Percentiles rank a stretch among this genome's conserved stretches.
phyloP scores from a whole-genome alignment of 1,139 yeast genomes.

The Zygosaccharomyces pseudobailii region DNA sequence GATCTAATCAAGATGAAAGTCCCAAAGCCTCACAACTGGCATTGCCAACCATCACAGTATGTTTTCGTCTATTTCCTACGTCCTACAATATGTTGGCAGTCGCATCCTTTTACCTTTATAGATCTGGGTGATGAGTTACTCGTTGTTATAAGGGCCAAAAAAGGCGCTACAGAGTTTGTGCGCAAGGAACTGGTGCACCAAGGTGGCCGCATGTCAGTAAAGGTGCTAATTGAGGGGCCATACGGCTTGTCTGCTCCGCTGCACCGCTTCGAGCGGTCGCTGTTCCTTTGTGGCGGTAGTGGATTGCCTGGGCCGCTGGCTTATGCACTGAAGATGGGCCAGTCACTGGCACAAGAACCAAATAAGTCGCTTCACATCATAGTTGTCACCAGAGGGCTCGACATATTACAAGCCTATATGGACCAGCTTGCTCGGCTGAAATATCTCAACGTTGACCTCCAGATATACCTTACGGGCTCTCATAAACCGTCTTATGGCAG shows the following conservation, averaged over 20 bases:
- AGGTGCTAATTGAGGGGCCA: slow-evolving; percentile 58
- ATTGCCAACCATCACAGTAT: slow-evolving; percentile 33
- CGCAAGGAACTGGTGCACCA: slow-evolving; percentile 25
- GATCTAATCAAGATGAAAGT: slow-evolving; percentile 36
- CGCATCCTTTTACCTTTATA: slow-evolving; percentile 66
- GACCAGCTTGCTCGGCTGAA: slow-evolving; percentile 37
- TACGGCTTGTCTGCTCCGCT: slow-evolving; percentile 52
- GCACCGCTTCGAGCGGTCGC: slow-evolving; percentile 48
- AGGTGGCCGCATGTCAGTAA: slow-evolving; percentile 24
- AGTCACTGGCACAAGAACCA: slow-evolving; percentile 10
- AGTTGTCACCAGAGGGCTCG: slow-evolving; percentile 44
- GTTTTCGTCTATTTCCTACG: slow-evolving; percentile 26
- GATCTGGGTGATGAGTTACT: slow-evolving; percentile 35
- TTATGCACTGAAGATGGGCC: slow-evolving; percentile 30
- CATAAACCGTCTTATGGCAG: slow-evolving; percentile 6
- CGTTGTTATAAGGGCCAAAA: slow-evolving; percentile 45
- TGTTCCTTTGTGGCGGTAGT: slow-evolving; percentile 66
- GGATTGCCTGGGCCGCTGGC: slow-evolving; percentile 61
- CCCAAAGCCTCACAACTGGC: slow-evolving; percentile 24
- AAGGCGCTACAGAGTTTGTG: slow-evolving; percentile 42
- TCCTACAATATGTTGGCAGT: slow-evolving; percentile 54
- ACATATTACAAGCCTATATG: slow-evolving; percentile 32
- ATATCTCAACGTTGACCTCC: slow-evolving; percentile 37
- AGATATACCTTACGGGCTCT: slow-evolving; percentile 19
- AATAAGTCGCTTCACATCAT: slow-evolving; percentile 44